Evolutionary conservation across 345 rosid genomes (phyloP), one percentile per base, ranked within the genome.

Genomic region (Mercurialis annua): DNA sequence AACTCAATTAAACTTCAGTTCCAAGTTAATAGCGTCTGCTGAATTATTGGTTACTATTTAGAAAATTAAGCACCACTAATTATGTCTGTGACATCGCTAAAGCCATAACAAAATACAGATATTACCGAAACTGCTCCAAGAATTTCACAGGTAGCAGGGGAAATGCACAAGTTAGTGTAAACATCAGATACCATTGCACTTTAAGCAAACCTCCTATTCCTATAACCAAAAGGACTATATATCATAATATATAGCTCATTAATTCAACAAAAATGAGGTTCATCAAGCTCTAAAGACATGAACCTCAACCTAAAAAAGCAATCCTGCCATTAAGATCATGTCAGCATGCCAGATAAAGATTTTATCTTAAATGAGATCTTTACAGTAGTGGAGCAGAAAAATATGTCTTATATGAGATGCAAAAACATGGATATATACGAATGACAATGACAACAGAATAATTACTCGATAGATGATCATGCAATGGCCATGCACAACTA

Each of bases 181-280:
- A 31, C 52, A 44, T 18, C 16, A 62, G 2, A 6, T 14, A 46
- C 47, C 27, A n/a, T 61, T 44, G 14, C 21, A 64, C 46, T 64
- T 24, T 16, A 34, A 65, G 15, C 4, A 7, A 33, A 18, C 12
- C 9, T 31, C 62, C 14, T n/a, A n/a, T n/a, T n/a, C n/a, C n/a
- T n/a, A 4, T 58, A 33, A 58, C 31, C 48, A 46, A 47, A 57
- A 51, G 51, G 34, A 29, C 23, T 26, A 43, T 21, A 26, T 5
- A 43, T 54, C n/a, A n/a, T n/a, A n/a, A n/a, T n/a, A n/a, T n/a
- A 42, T 27, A 18, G 70, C 59, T 51, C 27, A 51, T 8, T 33
- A 26, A 10, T 64, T 31, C 42, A 47, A 29, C 52, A 55, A 67
- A 30, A n/a, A 16, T 44, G 6, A 3, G 24, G n/a, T n/a, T n/a